Percentiles rank a stretch among this genome's conserved stretches.
Conservation (phyloP, 768 basidiomycete species). For the Harrya chromipes region DNA sequence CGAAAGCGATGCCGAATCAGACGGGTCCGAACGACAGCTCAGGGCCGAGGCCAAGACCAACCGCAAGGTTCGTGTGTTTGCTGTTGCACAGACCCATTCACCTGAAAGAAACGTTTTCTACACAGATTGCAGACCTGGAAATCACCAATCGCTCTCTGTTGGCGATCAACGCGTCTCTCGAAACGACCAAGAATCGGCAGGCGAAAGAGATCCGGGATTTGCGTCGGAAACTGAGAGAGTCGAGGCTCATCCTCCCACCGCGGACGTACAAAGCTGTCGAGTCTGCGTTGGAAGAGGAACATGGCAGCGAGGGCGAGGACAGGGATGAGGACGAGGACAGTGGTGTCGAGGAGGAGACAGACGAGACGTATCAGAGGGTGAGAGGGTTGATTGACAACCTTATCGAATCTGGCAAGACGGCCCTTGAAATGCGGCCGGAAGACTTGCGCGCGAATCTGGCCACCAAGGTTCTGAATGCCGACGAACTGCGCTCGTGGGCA, state of each 20-base stretch:
- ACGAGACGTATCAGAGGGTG: constrained; percentile 62
- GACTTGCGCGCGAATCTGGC: constrained; percentile 50
- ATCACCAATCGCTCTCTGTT: constrained; percentile 87
- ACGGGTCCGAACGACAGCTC: constrained; percentile 48
- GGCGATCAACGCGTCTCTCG: constrained; percentile 79
- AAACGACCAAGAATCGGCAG: constrained; percentile 76
- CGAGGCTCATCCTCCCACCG: constrained; percentile 75
- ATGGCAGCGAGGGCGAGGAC: constrained; percentile 36
- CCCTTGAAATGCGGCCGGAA: constrained; percentile 55
- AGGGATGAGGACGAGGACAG: constrained; percentile 42
- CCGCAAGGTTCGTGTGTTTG: constrained; percentile 57
- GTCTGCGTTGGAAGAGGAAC: constrained; percentile 44
- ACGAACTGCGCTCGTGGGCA: constrained; percentile 66
- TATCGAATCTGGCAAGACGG: constrained; percentile 53
- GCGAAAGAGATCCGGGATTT: constrained; percentile 84
- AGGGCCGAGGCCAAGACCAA: constrained; percentile 79
- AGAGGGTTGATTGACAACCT: constrained; percentile 62
- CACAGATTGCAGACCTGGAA: constrained; percentile 86
- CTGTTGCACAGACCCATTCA: not conserved
- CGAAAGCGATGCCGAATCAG: constrained; percentile 35
- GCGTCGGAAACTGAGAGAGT: constrained; percentile 77
- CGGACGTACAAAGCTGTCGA: constrained; percentile 54
- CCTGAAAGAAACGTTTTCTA: not conserved
- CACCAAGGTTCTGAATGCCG: constrained; percentile 69
- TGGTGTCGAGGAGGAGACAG: constrained; percentile 39